Base-by-base conservation (phyloP, 78 protist genomes). In the Planoprotostelium fungivorum region DNA sequence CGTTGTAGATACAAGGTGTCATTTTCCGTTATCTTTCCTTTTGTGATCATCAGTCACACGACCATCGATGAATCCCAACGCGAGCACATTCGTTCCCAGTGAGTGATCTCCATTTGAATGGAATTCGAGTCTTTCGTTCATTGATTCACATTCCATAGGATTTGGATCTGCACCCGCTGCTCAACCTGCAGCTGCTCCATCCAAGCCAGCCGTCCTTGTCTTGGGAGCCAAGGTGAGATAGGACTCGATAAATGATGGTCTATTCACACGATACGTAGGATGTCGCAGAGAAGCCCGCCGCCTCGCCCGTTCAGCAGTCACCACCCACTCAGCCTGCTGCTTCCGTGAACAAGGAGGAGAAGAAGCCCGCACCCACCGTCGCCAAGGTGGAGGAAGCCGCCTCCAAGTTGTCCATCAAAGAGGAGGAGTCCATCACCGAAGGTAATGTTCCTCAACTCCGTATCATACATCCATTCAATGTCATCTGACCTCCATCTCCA, bases 61-160 rank as follows among this genome's bases (percentile, higher is more conserved):
- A 25, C 35, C n/a, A 36, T 25, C 63, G n/a, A 85, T 85, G 87
- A 85, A 85, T 85, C 87, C 87, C 5, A 85, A 85, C 87, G 87
- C 87, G 63, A 85, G 87, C 37, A 25, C 87, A 85, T 85, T 85
- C 37, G 87, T 85, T 16, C 87, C 87, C 5, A 36, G 87, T 36
- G 87, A 37, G 37, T 36, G 35, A 37, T 25, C 16, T 25, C 16
- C n/a, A n/a, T 85, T 16, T 16, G 16, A 5, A 35, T 85, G 29
- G 37, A 25, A 5, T 85, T 35, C 16, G 16, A 5, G 16, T 85
- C 37, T 16, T 85, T 16, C 5, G 16, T 23, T 25, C 16, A 16
- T 5, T 85, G 73, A 51, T 25, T 5, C 16, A 16, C 5, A 51
- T 51, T 51, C 16, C 16, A 16, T 25, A 51, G 31, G 5, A 16